Evolutionary conservation across 2,329 filamentous ascomycete genomes (phyloP).

Genomic region (Cercospora citrullina): DNA sequence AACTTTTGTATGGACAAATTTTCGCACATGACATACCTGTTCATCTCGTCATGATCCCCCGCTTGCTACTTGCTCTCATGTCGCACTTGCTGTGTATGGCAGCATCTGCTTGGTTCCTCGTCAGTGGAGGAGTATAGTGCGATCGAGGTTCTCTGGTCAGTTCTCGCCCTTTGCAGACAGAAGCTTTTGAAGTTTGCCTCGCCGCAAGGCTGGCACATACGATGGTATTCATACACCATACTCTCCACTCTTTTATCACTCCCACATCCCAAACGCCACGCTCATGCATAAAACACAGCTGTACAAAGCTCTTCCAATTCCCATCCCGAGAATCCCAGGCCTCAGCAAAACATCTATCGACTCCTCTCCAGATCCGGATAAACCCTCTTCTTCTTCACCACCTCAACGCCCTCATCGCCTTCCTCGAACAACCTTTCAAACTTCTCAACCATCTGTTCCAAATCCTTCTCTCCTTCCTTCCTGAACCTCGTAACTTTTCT

Average conservation of each 20-base stretch:
- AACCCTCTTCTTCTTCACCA: constrained; percentile 40
- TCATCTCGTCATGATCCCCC: too few relatives aligned
- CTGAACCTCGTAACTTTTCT: constrained; percentile 80
- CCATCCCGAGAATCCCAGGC: not conserved
- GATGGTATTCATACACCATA: not conserved
- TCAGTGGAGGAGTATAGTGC: too few relatives aligned
- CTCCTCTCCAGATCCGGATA: constrained; percentile 32
- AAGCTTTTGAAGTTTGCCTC: too few relatives aligned
- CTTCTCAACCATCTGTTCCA: constrained; percentile 61
- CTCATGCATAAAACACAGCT: constrained; percentile 2
- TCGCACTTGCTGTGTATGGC: too few relatives aligned
- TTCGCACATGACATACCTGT: too few relatives aligned
- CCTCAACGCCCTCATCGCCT: constrained; percentile 38
- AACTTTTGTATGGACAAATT: too few relatives aligned
- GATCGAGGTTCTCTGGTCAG: too few relatives aligned
- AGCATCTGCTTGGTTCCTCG: too few relatives aligned
- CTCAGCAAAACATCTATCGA: not conserved
- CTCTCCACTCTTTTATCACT: not conserved
- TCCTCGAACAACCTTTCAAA: constrained; percentile 41
- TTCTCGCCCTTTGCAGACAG: too few relatives aligned
- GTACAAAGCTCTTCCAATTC: not conserved
- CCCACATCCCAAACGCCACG: not conserved
- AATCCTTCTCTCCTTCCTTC: constrained; percentile 62
- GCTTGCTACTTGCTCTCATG: too few relatives aligned
- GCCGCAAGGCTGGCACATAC: not conserved